Evolutionary conservation across 495 filamentous ascomycete species (phyloP).

Genomic region (Neurospora sublineolata): DNA sequence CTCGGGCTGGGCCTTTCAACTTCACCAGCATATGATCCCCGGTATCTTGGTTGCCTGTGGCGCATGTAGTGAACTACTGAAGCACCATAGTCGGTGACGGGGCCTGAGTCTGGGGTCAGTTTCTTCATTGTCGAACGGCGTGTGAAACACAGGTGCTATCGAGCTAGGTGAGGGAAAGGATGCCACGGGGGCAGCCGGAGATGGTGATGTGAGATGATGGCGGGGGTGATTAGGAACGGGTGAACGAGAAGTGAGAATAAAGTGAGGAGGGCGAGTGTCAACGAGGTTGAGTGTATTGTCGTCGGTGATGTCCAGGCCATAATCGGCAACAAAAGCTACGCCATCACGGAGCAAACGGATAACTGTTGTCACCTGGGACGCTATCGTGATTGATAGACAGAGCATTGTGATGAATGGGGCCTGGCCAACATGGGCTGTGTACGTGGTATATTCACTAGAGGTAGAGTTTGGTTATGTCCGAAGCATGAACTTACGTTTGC

Average conservation of each 20-base stretch:
- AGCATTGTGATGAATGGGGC: not conserved
- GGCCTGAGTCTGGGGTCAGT: conserved; percentile 39
- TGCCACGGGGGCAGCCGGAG: not conserved
- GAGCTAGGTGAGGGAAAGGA: not conserved
- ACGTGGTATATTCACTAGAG: not conserved
- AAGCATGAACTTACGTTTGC: conserved; percentile 10
- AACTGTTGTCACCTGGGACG: not conserved
- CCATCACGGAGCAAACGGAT: not conserved
- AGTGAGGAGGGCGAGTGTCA: not conserved
- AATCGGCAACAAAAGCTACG: not conserved
- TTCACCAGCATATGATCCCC: conserved; percentile 54
- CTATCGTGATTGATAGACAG: not conserved
- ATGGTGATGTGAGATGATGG: not conserved
- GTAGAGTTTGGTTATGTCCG: not conserved
- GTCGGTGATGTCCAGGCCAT: not conserved
- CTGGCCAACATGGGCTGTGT: not conserved
- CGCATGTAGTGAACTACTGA: conserved; percentile 91
- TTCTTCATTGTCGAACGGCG: not conserved
- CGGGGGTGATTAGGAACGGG: not conserved
- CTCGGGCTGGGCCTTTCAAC: conserved; percentile 73
- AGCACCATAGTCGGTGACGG: conserved; percentile 91
- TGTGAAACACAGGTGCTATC: not conserved
- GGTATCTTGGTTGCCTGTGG: conserved; percentile 65
- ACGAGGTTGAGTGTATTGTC: not conserved
- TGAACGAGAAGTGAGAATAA: not conserved